Percentiles rank a stretch among this genome's conserved stretches.
Evolutionary conservation across 1,284 basidiomycete species (phyloP).

Genomic region (Ustilago nuda): DNA sequence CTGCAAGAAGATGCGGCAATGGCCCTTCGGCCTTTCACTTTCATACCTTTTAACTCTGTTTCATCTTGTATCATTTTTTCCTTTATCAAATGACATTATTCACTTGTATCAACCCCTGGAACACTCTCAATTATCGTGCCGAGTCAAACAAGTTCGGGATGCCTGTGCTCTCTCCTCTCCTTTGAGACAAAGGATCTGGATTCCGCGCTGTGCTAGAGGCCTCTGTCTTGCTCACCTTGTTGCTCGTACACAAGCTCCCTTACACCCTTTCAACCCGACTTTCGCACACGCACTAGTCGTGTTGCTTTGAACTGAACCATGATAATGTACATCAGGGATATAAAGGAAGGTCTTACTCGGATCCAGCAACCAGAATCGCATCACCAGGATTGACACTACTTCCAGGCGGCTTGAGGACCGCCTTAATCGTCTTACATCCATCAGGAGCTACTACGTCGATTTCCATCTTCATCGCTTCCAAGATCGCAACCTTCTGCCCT

Average conservation of each 20-base stretch:
- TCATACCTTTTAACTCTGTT: not conserved
- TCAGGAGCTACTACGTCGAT: slow-evolving; percentile 42
- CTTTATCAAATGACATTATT: not conserved
- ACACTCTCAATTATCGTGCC: not conserved
- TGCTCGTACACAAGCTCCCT: no score
- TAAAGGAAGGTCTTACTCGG: not conserved
- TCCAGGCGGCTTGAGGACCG: slow-evolving; percentile 23
- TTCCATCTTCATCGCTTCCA: slow-evolving; percentile 82
- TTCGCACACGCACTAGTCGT: no score
- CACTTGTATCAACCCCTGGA: not conserved
- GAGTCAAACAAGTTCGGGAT: no score
- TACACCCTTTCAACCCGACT: no score
- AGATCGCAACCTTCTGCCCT: slow-evolving; percentile 73
- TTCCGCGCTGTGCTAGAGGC: no score
- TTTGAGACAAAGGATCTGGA: no score
- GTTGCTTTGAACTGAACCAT: no score
- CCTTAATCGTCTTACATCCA: slow-evolving; percentile 14
- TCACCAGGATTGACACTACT: slow-evolving; percentile 30
- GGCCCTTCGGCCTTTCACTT: no score
- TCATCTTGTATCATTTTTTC: not conserved
- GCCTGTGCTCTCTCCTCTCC: no score
- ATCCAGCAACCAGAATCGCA: slow-evolving; percentile 18
- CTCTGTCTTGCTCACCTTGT: no score
- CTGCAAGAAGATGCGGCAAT: no score
- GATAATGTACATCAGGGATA: not conserved